A percentile compares a stretch with the other conserved stretches of the same genome.
phyloP scores from a whole-genome alignment of 108 stramenopile genomes.

The Cafeteria roenbergensis region DNA sequence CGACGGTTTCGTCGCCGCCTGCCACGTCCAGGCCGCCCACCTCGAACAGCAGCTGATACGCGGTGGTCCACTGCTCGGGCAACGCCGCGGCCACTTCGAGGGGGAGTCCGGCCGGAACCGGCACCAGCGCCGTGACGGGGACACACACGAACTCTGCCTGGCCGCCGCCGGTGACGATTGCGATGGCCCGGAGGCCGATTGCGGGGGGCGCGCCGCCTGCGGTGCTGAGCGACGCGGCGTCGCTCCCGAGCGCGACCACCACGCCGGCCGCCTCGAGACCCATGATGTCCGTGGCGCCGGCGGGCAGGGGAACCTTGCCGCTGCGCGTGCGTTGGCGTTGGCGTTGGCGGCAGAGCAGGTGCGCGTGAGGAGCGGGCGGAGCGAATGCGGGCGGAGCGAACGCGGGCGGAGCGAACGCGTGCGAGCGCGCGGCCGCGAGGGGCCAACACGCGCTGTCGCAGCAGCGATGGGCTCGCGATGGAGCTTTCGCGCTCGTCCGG shows the following conservation, averaged over 20 bases:
- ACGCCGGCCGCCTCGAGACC: slow-evolving; percentile 12
- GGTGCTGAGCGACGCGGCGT: neutral
- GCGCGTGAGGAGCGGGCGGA: no score
- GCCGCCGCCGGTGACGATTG: neutral
- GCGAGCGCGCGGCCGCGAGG: no score
- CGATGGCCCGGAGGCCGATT: neutral
- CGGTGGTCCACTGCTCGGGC: neutral
- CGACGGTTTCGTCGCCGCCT: neutral
- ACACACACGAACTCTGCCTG: neutral
- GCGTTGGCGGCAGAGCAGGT: no score
- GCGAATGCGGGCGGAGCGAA: no score
- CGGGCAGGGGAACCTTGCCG: slow-evolving; percentile 10
- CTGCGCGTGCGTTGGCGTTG: no score
- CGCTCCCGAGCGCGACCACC: neutral
- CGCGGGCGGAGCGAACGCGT: no score
- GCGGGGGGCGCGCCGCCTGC: neutral
- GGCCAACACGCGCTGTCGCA: no score
- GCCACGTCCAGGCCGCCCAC: neutral
- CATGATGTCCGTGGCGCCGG: slow-evolving; percentile 13
- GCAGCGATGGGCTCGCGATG: no score
- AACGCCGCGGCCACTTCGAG: neutral
- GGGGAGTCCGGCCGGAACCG: neutral
- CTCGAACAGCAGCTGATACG: slow-evolving; percentile 1
- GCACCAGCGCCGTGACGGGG: neutral
- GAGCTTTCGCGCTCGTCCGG: no score